Evolutionary conservation across 306 rosid genomes (phyloP).

Genomic region (Gastrolobium bilobum): DNA sequence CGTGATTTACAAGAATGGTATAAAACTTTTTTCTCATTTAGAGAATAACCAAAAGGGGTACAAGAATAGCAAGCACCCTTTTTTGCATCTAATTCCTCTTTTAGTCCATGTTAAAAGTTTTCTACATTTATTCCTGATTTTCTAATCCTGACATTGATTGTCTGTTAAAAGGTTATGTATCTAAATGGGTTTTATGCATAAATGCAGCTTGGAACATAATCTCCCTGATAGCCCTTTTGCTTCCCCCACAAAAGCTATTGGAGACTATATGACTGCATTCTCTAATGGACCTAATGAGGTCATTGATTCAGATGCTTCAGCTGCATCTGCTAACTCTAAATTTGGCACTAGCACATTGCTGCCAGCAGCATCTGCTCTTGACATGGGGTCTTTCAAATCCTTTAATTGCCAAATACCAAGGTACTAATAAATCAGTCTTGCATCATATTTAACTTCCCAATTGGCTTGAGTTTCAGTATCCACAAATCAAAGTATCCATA

Average conservation of each 20-base stretch:
- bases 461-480: slow-evolving; percentile 21
- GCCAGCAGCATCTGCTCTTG: slow-evolving; percentile 67
- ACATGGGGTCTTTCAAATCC: slow-evolving; percentile 84
- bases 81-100: slow-evolving; percentile 52
- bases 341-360: slow-evolving; percentile 60
- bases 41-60: slow-evolving; percentile 40
- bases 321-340: slow-evolving; percentile 59
- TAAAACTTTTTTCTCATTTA: slow-evolving; percentile 33
- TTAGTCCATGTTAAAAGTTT: slow-evolving; percentile 47
- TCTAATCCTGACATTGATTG: slow-evolving; percentile 34
- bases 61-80: slow-evolving; percentile 45
- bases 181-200: slow-evolving; percentile 42
- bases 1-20: slow-evolving; percentile 81
- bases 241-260: slow-evolving; percentile 80
- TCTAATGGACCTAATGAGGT: slow-evolving; percentile 58
- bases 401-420: slow-evolving; percentile 93
- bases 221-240: slow-evolving; percentile 99
- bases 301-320: slow-evolving; percentile 58
- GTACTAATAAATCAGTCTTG: slow-evolving; percentile 45
- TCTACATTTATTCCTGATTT: slow-evolving; percentile 47
- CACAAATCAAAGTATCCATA: background rate
- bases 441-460: background rate
- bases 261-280: slow-evolving; percentile 62
- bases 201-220: slow-evolving; percentile 93
- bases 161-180: slow-evolving; percentile 16